phyloP scores from a whole-genome alignment of 1,284 basidiomycete species.

The Sutorius eximius region DNA sequence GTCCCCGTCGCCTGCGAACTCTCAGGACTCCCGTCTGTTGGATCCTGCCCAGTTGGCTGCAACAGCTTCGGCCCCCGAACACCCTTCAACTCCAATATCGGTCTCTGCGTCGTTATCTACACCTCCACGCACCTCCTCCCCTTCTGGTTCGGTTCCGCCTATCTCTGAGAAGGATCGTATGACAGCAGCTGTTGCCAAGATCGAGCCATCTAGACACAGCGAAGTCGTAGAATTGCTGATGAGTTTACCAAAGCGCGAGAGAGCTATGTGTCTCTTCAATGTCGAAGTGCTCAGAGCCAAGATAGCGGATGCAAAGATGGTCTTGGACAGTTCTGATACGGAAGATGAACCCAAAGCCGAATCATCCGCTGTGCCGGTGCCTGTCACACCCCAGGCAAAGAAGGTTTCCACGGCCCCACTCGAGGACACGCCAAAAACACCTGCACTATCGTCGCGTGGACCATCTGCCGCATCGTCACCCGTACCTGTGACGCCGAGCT shows the following conservation, averaged over 20 bases:
- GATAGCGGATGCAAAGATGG: slow-evolving; percentile 78
- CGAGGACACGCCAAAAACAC: slow-evolving; percentile 63
- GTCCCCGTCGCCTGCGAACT: slow-evolving; percentile 49
- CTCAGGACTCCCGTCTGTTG: slow-evolving; percentile 63
- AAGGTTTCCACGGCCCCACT: slow-evolving; percentile 43
- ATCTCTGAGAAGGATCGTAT: slow-evolving; percentile 76
- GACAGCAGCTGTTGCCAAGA: slow-evolving; percentile 60
- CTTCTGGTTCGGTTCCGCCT: slow-evolving; percentile 71
- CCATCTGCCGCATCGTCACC: slow-evolving; percentile 71
- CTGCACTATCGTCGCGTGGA: slow-evolving; percentile 69
- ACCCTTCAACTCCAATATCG: slow-evolving; percentile 79
- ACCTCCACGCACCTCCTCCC: slow-evolving; percentile 77
- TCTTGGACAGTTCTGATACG: slow-evolving; percentile 70
- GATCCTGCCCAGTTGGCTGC: slow-evolving; percentile 62
- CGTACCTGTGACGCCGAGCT: slow-evolving; percentile 51
- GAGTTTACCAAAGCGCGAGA: slow-evolving; percentile 83
- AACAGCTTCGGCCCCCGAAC: slow-evolving; percentile 79
- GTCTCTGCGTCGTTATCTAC: slow-evolving; percentile 69
- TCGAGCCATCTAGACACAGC: slow-evolving; percentile 54
- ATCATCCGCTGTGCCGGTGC: slow-evolving; percentile 27
- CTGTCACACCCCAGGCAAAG: slow-evolving; percentile 63
- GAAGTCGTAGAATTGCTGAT: slow-evolving; percentile 80
- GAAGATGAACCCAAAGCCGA: slow-evolving; percentile 44
- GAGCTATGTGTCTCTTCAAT: slow-evolving; percentile 89
- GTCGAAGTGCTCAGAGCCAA: slow-evolving; percentile 76